Percentiles rank a stretch among this genome's conserved stretches.
phyloP scores from a whole-genome alignment of 768 basidiomycete species.

The Termitomyces sp. region DNA sequence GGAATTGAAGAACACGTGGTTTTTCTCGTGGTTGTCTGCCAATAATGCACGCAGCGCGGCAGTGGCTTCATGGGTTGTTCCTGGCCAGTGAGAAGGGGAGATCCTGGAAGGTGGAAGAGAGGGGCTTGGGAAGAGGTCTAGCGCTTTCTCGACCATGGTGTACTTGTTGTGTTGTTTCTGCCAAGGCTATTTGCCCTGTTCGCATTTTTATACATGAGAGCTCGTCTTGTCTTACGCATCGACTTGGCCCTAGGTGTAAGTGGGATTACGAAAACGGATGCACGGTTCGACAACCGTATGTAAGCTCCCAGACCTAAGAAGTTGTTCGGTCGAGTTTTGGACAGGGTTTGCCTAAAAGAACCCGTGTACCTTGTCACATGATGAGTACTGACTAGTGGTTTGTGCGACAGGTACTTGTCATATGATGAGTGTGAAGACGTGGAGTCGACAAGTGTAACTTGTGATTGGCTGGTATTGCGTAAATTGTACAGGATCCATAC shows the following conservation, averaged over 20 bases:
- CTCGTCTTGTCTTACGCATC: not conserved
- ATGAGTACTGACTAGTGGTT: too few species aligned
- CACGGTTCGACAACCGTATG: too few species aligned
- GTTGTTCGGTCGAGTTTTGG: too few species aligned
- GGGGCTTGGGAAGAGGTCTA: conserved; percentile 15
- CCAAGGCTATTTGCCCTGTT: not conserved
- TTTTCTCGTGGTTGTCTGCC: conserved; percentile 44
- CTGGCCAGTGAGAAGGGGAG: conserved; percentile 29
- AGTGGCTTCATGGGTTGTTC: conserved; percentile 30
- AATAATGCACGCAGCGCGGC: conserved; percentile 32
- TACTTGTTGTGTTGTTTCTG: not conserved
- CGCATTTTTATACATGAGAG: not conserved
- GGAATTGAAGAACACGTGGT: conserved; percentile 51
- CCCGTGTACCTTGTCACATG: too few species aligned
- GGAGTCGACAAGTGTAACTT: too few species aligned
- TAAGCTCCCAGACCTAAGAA: too few species aligned
- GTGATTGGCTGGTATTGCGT: too few species aligned
- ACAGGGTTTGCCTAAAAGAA: too few species aligned
- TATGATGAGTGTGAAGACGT: too few species aligned
- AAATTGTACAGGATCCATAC: too few species aligned
- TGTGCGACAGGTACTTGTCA: too few species aligned
- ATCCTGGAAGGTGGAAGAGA: conserved; percentile 14
- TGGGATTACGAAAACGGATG: not conserved
- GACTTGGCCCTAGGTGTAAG: not conserved
- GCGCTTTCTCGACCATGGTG: not conserved